phyloP scores from a whole-genome alignment of 225 moss, liverwort and hornwort species.

The Polytrichum formosum region DNA sequence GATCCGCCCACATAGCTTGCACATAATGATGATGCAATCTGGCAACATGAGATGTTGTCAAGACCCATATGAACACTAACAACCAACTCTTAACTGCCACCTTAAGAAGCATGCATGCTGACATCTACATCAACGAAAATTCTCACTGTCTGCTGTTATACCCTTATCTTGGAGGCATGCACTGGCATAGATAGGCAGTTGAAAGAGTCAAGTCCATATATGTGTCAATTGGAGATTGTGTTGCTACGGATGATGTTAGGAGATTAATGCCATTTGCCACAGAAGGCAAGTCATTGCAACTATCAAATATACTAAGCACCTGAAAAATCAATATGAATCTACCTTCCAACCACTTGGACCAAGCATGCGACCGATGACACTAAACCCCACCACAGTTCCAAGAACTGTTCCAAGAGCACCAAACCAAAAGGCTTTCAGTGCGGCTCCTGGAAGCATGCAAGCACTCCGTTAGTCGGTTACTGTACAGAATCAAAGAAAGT shows the following conservation, averaged over 20 bases:
- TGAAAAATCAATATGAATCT: background rate
- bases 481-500: too few species aligned
- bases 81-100: background rate
- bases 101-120: background rate
- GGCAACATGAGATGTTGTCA: background rate
- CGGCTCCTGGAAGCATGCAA: conserved; percentile 45
- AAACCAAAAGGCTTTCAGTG: conserved; percentile 85
- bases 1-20: conserved; percentile 91
- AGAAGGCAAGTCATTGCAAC: too few species aligned
- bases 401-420: conserved; percentile 87
- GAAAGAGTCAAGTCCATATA: too few species aligned
- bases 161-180: too few species aligned
- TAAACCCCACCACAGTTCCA: conserved; percentile 79
- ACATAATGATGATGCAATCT: conserved; percentile 92
- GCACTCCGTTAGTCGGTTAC: too few species aligned
- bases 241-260: too few species aligned
- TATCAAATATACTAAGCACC: too few species aligned
- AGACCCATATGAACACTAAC: background rate
- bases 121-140: too few species aligned
- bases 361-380: conserved; percentile 59
- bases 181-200: too few species aligned
- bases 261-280: too few species aligned
- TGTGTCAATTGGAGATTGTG: too few species aligned
- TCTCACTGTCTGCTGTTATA: too few species aligned
- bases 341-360: conserved; percentile 95